These are phyloP conservation scores for Penicillium psychrosexuale DNA, from an alignment of 2,329 filamentous ascomycete genomes.

Conservation along the genomic window DNA sequence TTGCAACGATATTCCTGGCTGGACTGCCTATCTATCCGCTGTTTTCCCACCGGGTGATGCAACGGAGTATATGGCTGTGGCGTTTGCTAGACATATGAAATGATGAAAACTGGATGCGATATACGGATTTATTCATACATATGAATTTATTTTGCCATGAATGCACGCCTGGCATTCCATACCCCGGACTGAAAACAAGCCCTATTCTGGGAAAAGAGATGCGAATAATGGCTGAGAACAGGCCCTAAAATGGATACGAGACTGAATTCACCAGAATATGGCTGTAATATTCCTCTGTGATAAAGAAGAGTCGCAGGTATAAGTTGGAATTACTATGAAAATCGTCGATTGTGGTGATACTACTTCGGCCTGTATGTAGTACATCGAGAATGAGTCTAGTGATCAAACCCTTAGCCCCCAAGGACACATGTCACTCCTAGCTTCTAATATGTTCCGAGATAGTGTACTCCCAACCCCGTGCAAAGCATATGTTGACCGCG, in stretches of 20 bases:
- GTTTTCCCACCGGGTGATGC: neutral
- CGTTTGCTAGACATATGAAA: neutral
- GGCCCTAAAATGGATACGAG: neutral
- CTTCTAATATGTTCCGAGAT: neutral
- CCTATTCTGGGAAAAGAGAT: too few relatives aligned
- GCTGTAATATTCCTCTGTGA: neutral
- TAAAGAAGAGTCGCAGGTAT: neutral
- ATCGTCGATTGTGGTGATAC: neutral
- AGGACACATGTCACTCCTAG: neutral
- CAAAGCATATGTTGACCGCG: neutral
- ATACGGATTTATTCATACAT: neutral
- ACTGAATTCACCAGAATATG: too few relatives aligned
- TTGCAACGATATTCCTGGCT: slow-evolving; percentile 1
- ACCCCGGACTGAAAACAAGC: neutral
- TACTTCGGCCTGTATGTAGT: neutral
- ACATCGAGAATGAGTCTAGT: neutral
- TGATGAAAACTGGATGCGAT: neutral
- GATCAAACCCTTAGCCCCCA: neutral
- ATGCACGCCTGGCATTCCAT: too few relatives aligned
- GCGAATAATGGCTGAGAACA: neutral
- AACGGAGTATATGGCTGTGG: slow-evolving; percentile 2
- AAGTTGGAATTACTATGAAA: neutral
- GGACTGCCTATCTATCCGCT: neutral
- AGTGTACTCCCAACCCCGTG: neutral
- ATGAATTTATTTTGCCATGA: too few relatives aligned